A percentile compares a stretch with the other conserved stretches of the same genome.
These are phyloP conservation scores for Phlebopus sp. DNA, from an alignment of 1,284 basidiomycete genomes.

Conservation along the genomic window DNA sequence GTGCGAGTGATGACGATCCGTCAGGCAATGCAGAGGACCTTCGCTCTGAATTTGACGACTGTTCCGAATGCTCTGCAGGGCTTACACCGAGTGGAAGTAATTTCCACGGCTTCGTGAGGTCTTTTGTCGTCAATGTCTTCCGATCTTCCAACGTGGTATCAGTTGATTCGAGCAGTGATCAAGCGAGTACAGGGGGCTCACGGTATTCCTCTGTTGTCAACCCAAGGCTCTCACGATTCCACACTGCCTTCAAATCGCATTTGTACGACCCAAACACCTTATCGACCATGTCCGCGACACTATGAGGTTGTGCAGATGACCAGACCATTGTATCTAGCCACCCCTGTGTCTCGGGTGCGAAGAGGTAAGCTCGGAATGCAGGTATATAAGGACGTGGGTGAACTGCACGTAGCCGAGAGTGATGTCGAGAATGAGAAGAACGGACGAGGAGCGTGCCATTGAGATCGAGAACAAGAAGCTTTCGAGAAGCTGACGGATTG, in stretches of 20 bases:
- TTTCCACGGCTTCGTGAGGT: conserved; percentile 72
- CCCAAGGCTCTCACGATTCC: conserved; percentile 79
- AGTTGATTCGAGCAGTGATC: conserved; percentile 1
- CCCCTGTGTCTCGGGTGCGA: conserved; percentile 48
- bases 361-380: conserved; percentile 63
- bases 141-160: conserved; percentile 38
- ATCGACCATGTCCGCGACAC: conserved; percentile 70
- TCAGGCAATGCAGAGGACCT: conserved; percentile 10
- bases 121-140: conserved; percentile 73
- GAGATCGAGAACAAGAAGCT: conserved; percentile 78
- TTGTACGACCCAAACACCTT: conserved; percentile 49
- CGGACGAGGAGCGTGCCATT: conserved; percentile 82
- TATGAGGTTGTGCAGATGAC: conserved; percentile 82
- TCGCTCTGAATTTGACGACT: conserved; percentile 2
- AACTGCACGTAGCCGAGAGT: conserved; percentile 31
- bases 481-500: conserved; percentile 42
- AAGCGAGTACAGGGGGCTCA: conserved; percentile 35
- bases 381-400: conserved; percentile 67
- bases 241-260: conserved; percentile 56
- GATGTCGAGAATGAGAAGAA: conserved; percentile 31
- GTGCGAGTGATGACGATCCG: conserved; percentile 21
- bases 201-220: conserved; percentile 56
- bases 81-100: conserved; percentile 15
- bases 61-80: neutral
- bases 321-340: conserved; percentile 85